Base-by-base conservation (phyloP, 2,329 filamentous ascomycete species). In the Myrmaecium sp. region DNA sequence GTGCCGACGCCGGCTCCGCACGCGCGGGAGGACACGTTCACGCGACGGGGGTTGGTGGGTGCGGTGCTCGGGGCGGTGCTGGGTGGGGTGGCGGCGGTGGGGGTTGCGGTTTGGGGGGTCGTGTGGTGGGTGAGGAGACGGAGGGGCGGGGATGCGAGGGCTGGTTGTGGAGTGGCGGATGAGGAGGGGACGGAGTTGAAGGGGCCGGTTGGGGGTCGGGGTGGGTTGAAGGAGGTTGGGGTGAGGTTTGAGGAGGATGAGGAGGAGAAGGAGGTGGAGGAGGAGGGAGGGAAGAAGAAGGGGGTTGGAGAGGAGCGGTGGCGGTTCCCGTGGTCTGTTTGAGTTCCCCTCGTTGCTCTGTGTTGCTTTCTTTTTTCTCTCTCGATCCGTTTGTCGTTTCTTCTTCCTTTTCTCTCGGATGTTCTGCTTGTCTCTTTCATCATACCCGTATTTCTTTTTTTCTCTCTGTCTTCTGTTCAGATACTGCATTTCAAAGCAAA, bases 1-100 rank as follows among this genome's bases (percentile, higher is more conserved):
- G 42, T 39, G 8, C 55, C 55, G 4, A 31, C 28, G 5, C 39
- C 50, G 0, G n/a, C n/a, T n/a, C n/a, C n/a, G n/a, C n/a, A n/a
- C n/a, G n/a, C n/a, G n/a, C n/a, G n/a, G n/a, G 53, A 54, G 21
- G 25, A 36, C 17, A 39, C 36, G 7, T 54, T 49, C 41, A 28
- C 41, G 19, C 36, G 34, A 15, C 41, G 51, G 21, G 51, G 51
- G 3, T 33, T 54, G 12, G 43, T 53, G 4, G 51, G 51, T 9
- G 51, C 51, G 2, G 47, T 54, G 2, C 26, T 55, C 6, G 51
- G 51, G 9, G 51, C 50, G 8, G 38, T 52, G 1, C 23, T 55
- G 5, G 51, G 49, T 15, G 47, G 49, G 4, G 24, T 48, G 8
- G 50, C 43, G 3, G 31, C 47, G 6, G 28, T 43, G 3, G 36